Percentiles rank a stretch among this genome's conserved stretches.
Evolutionary conservation across 176 grass and related monocot genomes (phyloP).

Genomic region (Hyparrhenia diplandra): DNA sequence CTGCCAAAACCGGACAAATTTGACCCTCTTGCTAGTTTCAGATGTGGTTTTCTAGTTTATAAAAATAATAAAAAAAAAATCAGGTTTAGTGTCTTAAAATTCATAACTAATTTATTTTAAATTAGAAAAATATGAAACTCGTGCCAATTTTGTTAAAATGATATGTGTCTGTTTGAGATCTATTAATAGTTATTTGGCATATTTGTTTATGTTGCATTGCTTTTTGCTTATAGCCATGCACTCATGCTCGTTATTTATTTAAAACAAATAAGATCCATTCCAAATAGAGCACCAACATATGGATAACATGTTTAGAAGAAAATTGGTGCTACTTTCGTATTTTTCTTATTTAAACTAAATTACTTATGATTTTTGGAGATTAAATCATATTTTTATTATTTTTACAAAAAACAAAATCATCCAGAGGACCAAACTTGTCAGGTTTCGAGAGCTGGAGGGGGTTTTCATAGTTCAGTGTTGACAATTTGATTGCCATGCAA

Average conservation of each 20-base stretch:
- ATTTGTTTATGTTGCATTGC: neutral
- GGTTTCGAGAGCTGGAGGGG: no score
- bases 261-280: no score
- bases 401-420: no score
- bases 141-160: neutral
- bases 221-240: neutral
- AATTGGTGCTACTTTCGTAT: no score
- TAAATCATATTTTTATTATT: no score
- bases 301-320: no score
- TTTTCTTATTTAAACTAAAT: no score
- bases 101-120: neutral
- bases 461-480: no score
- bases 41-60: neutral
- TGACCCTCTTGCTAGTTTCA: neutral
- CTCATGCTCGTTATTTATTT: neutral
- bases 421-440: no score
- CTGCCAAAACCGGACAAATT: neutral
- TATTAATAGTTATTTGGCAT: neutral
- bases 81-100: neutral
- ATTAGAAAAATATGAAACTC: neutral
- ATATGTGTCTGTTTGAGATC: neutral
- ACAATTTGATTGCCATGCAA: no score
- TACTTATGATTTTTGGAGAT: no score
- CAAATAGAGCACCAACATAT: no score
- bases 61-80: neutral